Percentiles rank a stretch among this genome's conserved stretches.
Evolutionary conservation across 2,329 filamentous ascomycete genomes (phyloP).

Genomic region (Myriosclerotinia curreyana): DNA sequence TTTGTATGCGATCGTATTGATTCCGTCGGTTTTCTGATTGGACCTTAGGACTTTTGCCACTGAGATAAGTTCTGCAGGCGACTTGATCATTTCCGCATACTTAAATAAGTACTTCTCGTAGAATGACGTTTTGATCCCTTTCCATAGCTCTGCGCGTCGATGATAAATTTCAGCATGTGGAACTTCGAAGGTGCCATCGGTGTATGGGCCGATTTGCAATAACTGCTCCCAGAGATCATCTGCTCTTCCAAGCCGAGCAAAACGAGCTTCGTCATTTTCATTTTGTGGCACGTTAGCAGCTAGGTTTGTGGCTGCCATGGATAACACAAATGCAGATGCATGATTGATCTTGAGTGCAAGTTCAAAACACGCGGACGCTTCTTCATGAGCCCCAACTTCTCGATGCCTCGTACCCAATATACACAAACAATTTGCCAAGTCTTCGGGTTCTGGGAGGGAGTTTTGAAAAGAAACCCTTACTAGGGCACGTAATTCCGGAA

Average conservation of each 20-base stretch:
- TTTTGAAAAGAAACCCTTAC: slow-evolving; percentile 11
- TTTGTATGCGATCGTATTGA: slow-evolving; percentile 16
- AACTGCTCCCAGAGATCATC: slow-evolving; percentile 11
- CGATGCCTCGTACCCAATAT: slow-evolving; percentile 10
- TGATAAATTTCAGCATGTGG: slow-evolving; percentile 14
- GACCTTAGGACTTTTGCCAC: slow-evolving; percentile 14
- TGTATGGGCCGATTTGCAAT: not conserved
- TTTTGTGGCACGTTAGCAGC: not conserved
- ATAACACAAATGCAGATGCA: slow-evolving; percentile 10
- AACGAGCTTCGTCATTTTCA: slow-evolving; percentile 3
- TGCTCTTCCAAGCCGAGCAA: slow-evolving; percentile 6
- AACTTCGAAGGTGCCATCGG: slow-evolving; percentile 3
- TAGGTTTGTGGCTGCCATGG: slow-evolving; percentile 16
- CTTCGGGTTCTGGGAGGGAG: not conserved
- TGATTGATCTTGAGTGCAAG: slow-evolving; percentile 3
- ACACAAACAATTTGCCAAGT: slow-evolving; percentile 10
- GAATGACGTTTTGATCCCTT: not conserved
- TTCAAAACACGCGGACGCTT: slow-evolving; percentile 7
- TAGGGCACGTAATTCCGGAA: not conserved
- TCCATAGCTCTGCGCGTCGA: slow-evolving; percentile 12
- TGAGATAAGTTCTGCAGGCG: slow-evolving; percentile 10
- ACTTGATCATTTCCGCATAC: slow-evolving; percentile 5
- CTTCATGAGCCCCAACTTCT: slow-evolving; percentile 1
- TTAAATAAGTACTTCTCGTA: slow-evolving; percentile 14
- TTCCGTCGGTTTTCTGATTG: slow-evolving; percentile 13